Percentiles rank a stretch among this genome's conserved stretches.
Evolutionary conservation across 2,329 filamentous ascomycete genomes (phyloP).

Genomic region (Penicillium sp.): DNA sequence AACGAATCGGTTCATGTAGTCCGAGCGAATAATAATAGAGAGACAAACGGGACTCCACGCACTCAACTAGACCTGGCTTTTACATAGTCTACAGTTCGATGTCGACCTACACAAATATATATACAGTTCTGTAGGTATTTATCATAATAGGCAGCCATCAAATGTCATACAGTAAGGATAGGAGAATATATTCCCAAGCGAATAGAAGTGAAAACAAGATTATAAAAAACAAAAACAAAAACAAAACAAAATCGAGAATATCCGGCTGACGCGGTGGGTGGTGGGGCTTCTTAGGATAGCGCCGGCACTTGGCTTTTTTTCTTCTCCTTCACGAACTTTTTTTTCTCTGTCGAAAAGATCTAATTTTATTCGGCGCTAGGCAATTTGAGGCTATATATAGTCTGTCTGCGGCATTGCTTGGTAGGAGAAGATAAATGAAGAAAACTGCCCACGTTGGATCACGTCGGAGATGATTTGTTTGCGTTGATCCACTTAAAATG

Average conservation of each 20-base stretch:
- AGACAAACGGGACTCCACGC: constrained; percentile 8
- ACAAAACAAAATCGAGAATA: constrained; percentile 2
- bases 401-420: neutral
- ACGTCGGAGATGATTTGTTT: neutral
- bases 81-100: neutral
- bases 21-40: constrained; percentile 5
- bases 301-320: constrained; percentile 13
- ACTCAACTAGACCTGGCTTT: constrained; percentile 13
- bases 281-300: constrained; percentile 21
- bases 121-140: neutral
- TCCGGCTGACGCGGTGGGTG: constrained; percentile 17
- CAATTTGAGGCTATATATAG: neutral
- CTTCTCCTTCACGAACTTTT: neutral
- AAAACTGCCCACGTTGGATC: neutral
- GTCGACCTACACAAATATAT: neutral
- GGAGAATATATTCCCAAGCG: neutral
- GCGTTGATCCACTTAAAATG: neutral
- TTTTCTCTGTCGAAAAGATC: neutral
- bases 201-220: neutral
- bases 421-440: neutral
- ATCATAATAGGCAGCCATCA: neutral
- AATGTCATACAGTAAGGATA: neutral
- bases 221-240: neutral
- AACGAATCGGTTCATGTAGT: constrained; percentile 9
- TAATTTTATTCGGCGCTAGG: neutral